These are phyloP conservation scores for Oehlia diaphana DNA, from an alignment of 192 early-diverging fungal genomes.

Conservation along the genomic window DNA sequence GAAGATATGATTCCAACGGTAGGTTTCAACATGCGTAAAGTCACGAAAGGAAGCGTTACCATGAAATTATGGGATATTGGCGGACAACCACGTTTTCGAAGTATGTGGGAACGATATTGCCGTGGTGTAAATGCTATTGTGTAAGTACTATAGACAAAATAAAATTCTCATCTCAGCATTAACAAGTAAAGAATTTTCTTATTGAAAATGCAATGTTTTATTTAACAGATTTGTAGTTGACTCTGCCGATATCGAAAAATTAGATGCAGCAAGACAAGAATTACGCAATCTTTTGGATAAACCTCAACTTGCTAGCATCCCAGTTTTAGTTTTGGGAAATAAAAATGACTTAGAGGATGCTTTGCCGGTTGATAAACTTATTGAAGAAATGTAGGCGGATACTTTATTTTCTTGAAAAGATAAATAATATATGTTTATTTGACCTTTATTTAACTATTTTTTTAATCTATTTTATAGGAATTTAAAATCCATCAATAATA, in stretches of 20 bases:
- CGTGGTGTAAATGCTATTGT: constrained; percentile 97
- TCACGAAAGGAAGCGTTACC: constrained; percentile 88
- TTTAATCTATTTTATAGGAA: constrained; percentile 51
- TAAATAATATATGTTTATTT: background rate
- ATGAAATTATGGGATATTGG: constrained; percentile 99
- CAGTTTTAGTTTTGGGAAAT: constrained; percentile 96
- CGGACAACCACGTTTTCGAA: constrained; percentile 94
- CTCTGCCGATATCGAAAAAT: constrained; percentile 90
- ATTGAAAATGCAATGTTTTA: background rate
- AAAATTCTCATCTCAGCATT: background rate
- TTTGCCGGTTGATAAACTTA: constrained; percentile 82
- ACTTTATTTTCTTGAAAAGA: background rate
- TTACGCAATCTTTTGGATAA: constrained; percentile 90
- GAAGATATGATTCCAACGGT: constrained; percentile 97
- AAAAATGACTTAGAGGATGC: constrained; percentile 96
- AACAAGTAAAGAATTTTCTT: too few species aligned
- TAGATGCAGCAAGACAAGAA: constrained; percentile 90
- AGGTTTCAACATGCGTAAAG: constrained; percentile 98
- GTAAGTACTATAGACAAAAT: constrained; percentile 46
- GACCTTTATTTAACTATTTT: too few species aligned
- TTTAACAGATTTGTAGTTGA: constrained; percentile 88
- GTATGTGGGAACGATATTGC: constrained; percentile 93
- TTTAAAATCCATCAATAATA: constrained; percentile 82
- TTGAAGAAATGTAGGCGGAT: constrained; percentile 81
- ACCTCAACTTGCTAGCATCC: constrained; percentile 89